Evolutionary conservation across 179 eudicot genomes (phyloP).

Genomic region (Patellifolia procumbens): DNA sequence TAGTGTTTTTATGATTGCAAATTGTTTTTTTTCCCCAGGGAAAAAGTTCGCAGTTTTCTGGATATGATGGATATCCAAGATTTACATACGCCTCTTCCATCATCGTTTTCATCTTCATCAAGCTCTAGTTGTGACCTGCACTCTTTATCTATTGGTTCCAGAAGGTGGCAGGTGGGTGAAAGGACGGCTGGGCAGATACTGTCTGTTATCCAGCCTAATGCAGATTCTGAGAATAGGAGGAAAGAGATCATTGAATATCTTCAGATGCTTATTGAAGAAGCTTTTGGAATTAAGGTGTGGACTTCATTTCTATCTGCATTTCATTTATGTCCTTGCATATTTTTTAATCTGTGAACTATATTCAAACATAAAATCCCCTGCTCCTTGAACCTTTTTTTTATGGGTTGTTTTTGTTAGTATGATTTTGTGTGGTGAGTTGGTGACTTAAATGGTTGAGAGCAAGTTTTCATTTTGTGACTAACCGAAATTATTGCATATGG

Average conservation of each 20-base stretch:
- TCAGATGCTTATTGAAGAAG: slow-evolving; percentile 36
- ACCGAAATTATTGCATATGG: neutral
- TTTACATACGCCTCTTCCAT: slow-evolving; percentile 20
- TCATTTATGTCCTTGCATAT: slow-evolving; percentile 3
- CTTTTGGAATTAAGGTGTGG: slow-evolving; percentile 47
- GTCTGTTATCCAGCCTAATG: slow-evolving; percentile 40
- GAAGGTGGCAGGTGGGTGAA: slow-evolving; percentile 39
- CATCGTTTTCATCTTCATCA: slow-evolving; percentile 31
- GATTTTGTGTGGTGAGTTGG: no score
- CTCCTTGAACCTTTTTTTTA: slow-evolving; percentile 10
- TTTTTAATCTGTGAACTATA: slow-evolving; percentile 8
- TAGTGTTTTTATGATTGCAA: slow-evolving; percentile 21
- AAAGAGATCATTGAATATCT: slow-evolving; percentile 42
- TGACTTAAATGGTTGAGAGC: neutral
- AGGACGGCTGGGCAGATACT: slow-evolving; percentile 35
- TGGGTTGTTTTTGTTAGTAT: no score
- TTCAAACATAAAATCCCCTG: neutral
- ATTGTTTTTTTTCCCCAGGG: slow-evolving; percentile 29
- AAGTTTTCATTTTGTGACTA: neutral
- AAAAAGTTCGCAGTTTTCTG: slow-evolving; percentile 28
- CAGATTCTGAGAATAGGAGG: slow-evolving; percentile 44
- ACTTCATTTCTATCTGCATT: slow-evolving; percentile 12
- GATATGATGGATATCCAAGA: slow-evolving; percentile 36
- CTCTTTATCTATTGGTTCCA: slow-evolving; percentile 30
- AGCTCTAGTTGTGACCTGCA: slow-evolving; percentile 21